Percentiles rank a stretch among this genome's conserved stretches.
Evolutionary conservation across 352 stramenopile species (phyloP).

Genomic region (Labyrinthula sp.): DNA sequence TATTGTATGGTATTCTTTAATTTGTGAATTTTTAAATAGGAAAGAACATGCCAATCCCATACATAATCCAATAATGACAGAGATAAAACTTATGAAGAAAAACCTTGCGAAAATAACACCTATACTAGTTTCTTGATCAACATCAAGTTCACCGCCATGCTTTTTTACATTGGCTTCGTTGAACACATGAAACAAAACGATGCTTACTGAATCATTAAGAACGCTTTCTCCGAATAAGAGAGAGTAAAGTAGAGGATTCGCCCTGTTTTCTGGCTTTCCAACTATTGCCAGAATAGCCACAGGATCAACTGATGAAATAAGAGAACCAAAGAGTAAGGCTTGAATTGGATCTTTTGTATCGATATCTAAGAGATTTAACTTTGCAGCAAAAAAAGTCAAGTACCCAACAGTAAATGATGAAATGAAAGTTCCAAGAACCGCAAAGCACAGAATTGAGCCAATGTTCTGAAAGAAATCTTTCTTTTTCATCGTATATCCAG

Average conservation of each 20-base stretch:
- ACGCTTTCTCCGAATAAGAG: constrained; percentile 90
- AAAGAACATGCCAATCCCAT: constrained; percentile 53
- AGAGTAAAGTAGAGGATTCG: constrained; percentile 47
- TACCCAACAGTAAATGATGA: constrained; percentile 83
- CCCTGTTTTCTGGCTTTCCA: constrained; percentile 65
- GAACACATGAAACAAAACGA: constrained; percentile 83
- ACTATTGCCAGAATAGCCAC: constrained; percentile 86
- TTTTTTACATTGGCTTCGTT: constrained; percentile 33
- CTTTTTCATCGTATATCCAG: constrained; percentile 67
- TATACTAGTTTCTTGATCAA: constrained; percentile 46
- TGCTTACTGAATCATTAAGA: constrained; percentile 85
- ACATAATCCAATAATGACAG: constrained; percentile 43
- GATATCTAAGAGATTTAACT: constrained; percentile 48
- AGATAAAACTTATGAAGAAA: constrained; percentile 48
- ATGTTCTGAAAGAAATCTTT: constrained; percentile 71
- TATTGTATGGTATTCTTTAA: constrained; percentile 55
- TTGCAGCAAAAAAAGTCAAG: constrained; percentile 59
- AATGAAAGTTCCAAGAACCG: constrained; percentile 77
- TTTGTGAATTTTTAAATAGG: constrained; percentile 52
- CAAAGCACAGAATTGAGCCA: constrained; percentile 75
- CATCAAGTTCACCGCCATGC: constrained; percentile 50
- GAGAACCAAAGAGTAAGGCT: constrained; percentile 62
- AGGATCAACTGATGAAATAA: constrained; percentile 84
- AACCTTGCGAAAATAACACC: constrained; percentile 49
- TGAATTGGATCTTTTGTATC: constrained; percentile 73